A percentile compares a stretch with the other conserved stretches of the same genome.
Conservation (phyloP, 805 yeast species). For the Henningerozyma blattae region DNA sequence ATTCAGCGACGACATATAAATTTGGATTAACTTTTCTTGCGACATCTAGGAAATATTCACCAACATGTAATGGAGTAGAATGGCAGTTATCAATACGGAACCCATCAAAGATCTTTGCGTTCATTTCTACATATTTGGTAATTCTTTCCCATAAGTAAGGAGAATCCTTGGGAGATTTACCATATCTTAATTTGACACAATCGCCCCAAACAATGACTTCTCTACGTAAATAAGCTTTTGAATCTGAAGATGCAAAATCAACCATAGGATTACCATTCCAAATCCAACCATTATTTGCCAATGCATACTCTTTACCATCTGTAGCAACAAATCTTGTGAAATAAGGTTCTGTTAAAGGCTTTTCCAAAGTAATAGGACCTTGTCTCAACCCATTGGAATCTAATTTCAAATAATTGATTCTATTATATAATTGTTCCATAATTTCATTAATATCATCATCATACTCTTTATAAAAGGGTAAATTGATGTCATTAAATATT, state of each 20-base stretch:
- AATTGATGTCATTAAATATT: slow-evolving; percentile 68
- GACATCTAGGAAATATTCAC: slow-evolving; percentile 73
- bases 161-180: slow-evolving; percentile 63
- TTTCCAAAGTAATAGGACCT: slow-evolving; percentile 46
- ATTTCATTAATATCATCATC: slow-evolving; percentile 64
- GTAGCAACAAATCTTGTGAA: slow-evolving; percentile 55
- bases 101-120: slow-evolving; percentile 73
- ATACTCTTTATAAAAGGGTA: slow-evolving; percentile 56
- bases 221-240: slow-evolving; percentile 76
- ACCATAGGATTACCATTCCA: slow-evolving; percentile 94
- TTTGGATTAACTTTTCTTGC: slow-evolving; percentile 81
- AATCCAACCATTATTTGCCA: slow-evolving; percentile 97
- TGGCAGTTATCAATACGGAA: slow-evolving; percentile 93
- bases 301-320: slow-evolving; percentile 49
- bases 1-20: slow-evolving; percentile 85
- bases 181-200: slow-evolving; percentile 87
- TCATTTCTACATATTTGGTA: slow-evolving; percentile 58
- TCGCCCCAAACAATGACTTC: slow-evolving; percentile 98
- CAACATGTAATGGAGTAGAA: slow-evolving; percentile 93
- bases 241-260: slow-evolving; percentile 75
- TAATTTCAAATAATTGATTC: slow-evolving; percentile 65
- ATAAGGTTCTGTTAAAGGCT: slow-evolving; percentile 75
- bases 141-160: slow-evolving; percentile 85
- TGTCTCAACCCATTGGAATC: slow-evolving; percentile 73
- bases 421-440: slow-evolving; percentile 55